Conservation (phyloP, 306 rosid genomes). For the Parietaria judaica region DNA sequence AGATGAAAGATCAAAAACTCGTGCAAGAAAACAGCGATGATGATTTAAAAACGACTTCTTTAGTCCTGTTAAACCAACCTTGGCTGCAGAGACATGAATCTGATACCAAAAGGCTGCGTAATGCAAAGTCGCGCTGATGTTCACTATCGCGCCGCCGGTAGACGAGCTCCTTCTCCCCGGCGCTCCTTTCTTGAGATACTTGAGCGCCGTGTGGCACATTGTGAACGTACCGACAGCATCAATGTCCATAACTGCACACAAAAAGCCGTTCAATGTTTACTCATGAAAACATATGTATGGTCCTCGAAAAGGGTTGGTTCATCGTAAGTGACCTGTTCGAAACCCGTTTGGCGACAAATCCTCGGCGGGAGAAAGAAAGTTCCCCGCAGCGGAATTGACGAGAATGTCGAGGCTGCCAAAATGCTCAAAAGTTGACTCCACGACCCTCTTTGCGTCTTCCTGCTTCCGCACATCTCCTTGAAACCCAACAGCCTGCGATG, state of each 20-base stretch:
- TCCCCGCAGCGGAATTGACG: constrained; percentile 89
- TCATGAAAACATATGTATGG: not conserved
- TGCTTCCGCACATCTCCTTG: constrained; percentile 88
- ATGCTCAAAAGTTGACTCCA: constrained; percentile 59
- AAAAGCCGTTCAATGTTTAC: constrained; percentile 11
- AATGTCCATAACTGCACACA: constrained; percentile 73
- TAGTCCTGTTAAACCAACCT: constrained; percentile 35
- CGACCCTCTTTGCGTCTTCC: constrained; percentile 68
- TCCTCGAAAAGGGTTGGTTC: not conserved
- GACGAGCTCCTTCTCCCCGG: constrained; percentile 62
- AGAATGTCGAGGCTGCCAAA: constrained; percentile 79
- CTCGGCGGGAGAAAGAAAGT: constrained; percentile 71
- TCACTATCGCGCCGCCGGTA: constrained; percentile 62
- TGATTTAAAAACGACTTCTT: too few species aligned
- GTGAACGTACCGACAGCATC: constrained; percentile 97
- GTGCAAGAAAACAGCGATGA: too few species aligned
- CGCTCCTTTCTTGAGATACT: constrained; percentile 89
- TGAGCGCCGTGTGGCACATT: constrained; percentile 82
- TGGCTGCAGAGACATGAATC: constrained; percentile 88
- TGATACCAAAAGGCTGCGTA: constrained; percentile 92
- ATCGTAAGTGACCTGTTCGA: constrained; percentile 50
- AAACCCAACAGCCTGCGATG: constrained; percentile 55
- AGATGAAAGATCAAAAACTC: too few species aligned
- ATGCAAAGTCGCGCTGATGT: constrained; percentile 84
- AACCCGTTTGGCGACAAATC: constrained; percentile 93